Evolutionary conservation across 768 basidiomycete genomes (phyloP).

Genomic region (Termitomyces sp.): DNA sequence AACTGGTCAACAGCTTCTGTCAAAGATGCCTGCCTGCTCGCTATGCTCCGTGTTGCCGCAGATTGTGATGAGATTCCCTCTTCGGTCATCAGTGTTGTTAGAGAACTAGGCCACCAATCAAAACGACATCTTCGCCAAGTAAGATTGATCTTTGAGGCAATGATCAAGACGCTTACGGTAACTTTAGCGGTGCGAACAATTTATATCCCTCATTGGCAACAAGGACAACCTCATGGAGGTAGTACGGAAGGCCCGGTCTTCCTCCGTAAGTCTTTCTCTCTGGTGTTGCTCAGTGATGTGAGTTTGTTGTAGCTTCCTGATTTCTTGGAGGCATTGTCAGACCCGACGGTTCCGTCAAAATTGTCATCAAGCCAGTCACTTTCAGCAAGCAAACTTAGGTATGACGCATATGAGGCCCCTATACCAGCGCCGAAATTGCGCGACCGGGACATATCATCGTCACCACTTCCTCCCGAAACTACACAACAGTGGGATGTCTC

Average conservation of each 20-base stretch:
- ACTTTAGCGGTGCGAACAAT: slow-evolving; percentile 66
- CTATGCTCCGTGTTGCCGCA: slow-evolving; percentile 63
- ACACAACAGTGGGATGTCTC: slow-evolving; percentile 25
- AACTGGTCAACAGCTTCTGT: slow-evolving; percentile 47
- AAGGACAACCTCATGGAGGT: slow-evolving; percentile 41
- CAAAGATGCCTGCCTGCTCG: slow-evolving; percentile 67
- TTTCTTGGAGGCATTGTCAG: slow-evolving; percentile 45
- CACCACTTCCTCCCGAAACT: slow-evolving; percentile 23
- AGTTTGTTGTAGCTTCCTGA: slow-evolving; percentile 56
- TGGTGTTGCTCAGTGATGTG: background rate
- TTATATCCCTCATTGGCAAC: slow-evolving; percentile 44
- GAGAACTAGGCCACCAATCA: slow-evolving; percentile 35
- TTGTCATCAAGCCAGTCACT: slow-evolving; percentile 18
- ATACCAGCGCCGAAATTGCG: slow-evolving; percentile 41
- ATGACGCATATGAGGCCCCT: slow-evolving; percentile 67
- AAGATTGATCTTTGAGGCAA: slow-evolving; percentile 11
- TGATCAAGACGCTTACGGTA: slow-evolving; percentile 3
- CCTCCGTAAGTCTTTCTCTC: slow-evolving; percentile 41
- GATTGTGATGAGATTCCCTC: slow-evolving; percentile 52
- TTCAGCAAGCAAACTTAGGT: slow-evolving; percentile 52
- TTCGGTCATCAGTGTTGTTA: slow-evolving; percentile 37
- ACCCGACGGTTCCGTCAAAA: slow-evolving; percentile 11
- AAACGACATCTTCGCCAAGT: slow-evolving; percentile 59
- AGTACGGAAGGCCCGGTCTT: slow-evolving; percentile 41
- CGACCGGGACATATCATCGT: slow-evolving; percentile 23